These are phyloP conservation scores for Straminergon stramineum DNA, from an alignment of 225 moss, liverwort and hornwort genomes.

Conservation along the genomic window DNA sequence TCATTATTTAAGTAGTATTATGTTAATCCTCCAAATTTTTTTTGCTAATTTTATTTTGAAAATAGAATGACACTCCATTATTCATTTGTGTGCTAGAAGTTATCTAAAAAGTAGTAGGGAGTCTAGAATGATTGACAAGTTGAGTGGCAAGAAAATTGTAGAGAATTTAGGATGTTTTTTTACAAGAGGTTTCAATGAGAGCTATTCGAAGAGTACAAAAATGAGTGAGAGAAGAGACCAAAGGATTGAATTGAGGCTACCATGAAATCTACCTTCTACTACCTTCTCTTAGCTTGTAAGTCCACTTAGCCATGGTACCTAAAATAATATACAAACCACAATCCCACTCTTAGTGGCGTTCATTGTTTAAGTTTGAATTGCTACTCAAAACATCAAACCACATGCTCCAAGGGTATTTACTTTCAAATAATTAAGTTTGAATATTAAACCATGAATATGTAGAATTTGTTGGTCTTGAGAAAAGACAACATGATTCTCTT, in stretches of 20 bases:
- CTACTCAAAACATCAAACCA: accelerated
- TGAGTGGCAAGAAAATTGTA: background rate
- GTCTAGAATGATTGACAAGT: background rate
- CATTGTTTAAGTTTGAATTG: background rate
- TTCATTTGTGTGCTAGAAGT: background rate
- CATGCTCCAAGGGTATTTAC: background rate
- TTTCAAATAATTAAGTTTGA: background rate
- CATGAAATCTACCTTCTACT: background rate
- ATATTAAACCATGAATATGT: background rate
- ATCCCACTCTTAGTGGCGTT: background rate
- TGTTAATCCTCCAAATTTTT: background rate
- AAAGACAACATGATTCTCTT: background rate
- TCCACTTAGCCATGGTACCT: accelerated
- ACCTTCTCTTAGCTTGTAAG: background rate
- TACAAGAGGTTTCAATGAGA: background rate
- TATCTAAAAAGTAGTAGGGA: background rate
- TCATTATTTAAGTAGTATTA: background rate
- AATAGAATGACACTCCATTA: background rate
- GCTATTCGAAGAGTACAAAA: background rate
- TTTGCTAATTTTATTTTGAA: background rate
- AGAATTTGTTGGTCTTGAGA: accelerated
- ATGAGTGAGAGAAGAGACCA: background rate
- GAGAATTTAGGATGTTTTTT: background rate
- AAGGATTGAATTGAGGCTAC: background rate
- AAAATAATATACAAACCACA: background rate